A percentile compares a stretch with the other conserved stretches of the same genome.
Conservation (phyloP, 2,329 filamentous ascomycete genomes). For the Curvularia verruculosa region DNA sequence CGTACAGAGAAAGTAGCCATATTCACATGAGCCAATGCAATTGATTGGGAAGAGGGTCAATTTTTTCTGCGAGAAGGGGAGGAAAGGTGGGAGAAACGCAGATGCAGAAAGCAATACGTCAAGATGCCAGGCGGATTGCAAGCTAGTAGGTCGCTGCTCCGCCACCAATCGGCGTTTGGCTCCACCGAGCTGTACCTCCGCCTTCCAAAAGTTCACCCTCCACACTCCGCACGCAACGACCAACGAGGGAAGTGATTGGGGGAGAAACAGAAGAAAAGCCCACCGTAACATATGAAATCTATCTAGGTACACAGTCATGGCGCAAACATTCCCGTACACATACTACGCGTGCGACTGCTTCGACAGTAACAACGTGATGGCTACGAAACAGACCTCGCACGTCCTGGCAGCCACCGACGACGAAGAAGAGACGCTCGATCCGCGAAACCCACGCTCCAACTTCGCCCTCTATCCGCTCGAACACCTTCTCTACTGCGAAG, state of each 20-base stretch:
- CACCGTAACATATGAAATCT: not conserved
- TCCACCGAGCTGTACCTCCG: conserved; percentile 13
- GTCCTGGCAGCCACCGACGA: conserved; percentile 60
- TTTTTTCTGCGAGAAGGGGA: not conserved
- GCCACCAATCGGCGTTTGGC: conserved; percentile 20
- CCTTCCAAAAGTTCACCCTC: conserved; percentile 9
- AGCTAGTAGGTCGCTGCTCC: not conserved
- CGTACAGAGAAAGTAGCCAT: conserved; percentile 46
- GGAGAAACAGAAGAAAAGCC: not conserved
- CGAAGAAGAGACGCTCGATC: conserved; percentile 83
- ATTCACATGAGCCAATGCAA: not conserved
- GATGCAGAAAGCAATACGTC: conserved; percentile 13
- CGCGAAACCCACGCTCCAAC: conserved; percentile 80
- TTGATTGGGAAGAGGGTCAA: not conserved
- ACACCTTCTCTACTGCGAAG: conserved; percentile 93
- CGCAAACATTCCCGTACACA: conserved; percentile 66
- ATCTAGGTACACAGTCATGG: conserved; percentile 48
- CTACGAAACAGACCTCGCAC: conserved; percentile 45
- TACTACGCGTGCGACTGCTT: conserved; percentile 70
- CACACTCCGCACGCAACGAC: conserved; percentile 5
- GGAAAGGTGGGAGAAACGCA: not conserved
- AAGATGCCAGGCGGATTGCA: conserved; percentile 5
- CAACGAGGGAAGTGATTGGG: conserved; percentile 2
- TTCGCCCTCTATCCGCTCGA: conserved; percentile 94
- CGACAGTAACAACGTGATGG: conserved; percentile 50